Conservation (phyloP, 345 rosid genomes). For the Zanthoxylum bungeanum region DNA sequence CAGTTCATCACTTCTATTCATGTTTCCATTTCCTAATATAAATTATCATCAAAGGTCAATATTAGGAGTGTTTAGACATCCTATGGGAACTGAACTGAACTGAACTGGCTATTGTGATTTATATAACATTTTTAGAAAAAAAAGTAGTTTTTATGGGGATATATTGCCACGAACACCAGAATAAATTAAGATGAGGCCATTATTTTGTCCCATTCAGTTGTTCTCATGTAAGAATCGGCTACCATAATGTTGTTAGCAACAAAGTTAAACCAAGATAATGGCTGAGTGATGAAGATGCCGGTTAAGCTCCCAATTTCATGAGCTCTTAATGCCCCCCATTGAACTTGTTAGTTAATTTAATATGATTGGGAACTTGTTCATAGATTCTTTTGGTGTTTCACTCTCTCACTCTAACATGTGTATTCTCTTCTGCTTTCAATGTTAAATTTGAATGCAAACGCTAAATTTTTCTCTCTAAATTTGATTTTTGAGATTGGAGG, state of each 20-base stretch:
- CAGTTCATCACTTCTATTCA: conserved; percentile 8
- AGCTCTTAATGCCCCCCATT: background rate
- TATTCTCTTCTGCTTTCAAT: background rate
- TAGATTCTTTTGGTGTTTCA: background rate
- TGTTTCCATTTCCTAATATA: conserved; percentile 7
- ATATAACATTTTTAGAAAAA: background rate
- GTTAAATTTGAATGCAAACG: background rate
- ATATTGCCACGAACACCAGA: background rate
- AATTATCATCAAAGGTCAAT: background rate
- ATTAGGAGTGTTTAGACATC: background rate
- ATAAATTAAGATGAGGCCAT: background rate
- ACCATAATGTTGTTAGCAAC: background rate
- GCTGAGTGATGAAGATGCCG: background rate
- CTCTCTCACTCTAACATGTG: background rate
- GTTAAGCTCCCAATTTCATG: background rate
- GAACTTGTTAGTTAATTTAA: background rate
- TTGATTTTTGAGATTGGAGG: background rate
- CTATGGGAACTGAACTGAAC: conserved; percentile 11
- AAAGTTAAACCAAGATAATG: background rate
- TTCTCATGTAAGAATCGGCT: background rate
- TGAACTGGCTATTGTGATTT: background rate
- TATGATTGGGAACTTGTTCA: background rate
- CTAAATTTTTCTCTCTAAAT: no score
- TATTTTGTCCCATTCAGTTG: background rate
- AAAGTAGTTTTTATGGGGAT: background rate